Conservation (phyloP, 371 early-diverging fungal species). For the Catenaria anguillulae region DNA sequence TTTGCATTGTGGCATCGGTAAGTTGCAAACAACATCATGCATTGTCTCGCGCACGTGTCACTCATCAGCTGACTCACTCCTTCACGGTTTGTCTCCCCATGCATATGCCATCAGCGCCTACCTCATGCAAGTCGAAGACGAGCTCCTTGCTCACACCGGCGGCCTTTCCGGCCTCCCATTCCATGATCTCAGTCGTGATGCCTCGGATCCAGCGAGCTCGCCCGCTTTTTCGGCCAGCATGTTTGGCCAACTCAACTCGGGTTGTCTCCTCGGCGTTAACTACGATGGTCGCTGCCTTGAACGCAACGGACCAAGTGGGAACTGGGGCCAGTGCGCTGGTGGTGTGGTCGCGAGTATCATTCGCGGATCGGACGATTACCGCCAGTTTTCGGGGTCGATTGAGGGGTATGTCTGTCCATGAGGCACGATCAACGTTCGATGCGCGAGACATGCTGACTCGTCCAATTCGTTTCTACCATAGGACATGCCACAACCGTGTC, state of each 20-base stretch:
- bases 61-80: too few relatives aligned
- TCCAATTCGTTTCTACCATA: too few relatives aligned
- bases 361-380: background rate
- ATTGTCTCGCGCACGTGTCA: too few relatives aligned
- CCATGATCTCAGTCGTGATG: background rate
- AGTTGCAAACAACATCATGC: background rate
- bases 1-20: too few relatives aligned
- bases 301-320: background rate
- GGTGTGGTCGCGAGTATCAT: background rate
- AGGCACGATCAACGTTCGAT: too few relatives aligned
- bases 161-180: background rate
- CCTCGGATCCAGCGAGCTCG: background rate
- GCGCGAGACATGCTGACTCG: too few relatives aligned
- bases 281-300: background rate
- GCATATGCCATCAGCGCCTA: too few relatives aligned
- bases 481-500: background rate
- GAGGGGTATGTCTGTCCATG: too few relatives aligned
- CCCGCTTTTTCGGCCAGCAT: background rate
- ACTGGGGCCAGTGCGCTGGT: background rate
- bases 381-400: background rate
- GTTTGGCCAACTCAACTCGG: background rate
- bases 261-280: too few relatives aligned
- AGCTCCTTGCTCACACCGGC: background rate
- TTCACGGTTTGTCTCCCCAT: background rate
- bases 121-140: background rate